Base-by-base conservation (phyloP, 148 eudicot species). In the Fagopyrum homotropicum region DNA sequence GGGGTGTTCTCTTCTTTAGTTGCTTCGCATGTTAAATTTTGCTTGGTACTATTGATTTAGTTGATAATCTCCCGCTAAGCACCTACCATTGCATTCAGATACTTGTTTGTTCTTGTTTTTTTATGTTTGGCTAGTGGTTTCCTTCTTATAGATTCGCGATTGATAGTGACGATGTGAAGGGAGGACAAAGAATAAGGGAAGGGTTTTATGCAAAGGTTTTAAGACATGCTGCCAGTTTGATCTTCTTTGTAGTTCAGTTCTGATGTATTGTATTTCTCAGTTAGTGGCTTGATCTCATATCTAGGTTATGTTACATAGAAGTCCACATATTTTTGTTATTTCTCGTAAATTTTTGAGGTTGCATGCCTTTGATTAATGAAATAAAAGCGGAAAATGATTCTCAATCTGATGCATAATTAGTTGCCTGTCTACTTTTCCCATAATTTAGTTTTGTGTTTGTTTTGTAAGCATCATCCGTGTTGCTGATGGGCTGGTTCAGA, bases 301-400 rank as follows among this genome's bases (percentile, higher is more conserved):
- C 26, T 22, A 22, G 26, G 26, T 22, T 22, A 22, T 22, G 26
- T 22, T 22, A 22, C 26, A 22, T 22, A 22, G 26, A 22, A 22
- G 26, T 22, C 26, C 26, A 22, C 26, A 22, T 22, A 22, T 57
- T 17, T 57, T 29, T 61, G 5, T 61, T 61, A 22, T 22, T 22
- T 22, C 26, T 22, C 26, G 26, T 22, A 22, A 22, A 22, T 22
- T 22, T 17, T 7, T 9, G 14, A 3, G 44, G 70, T 40, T 64
- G 70, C 70, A 64, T 64, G 45, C 5, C 70, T 35, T 40, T 64
- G 45, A 17, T 64, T 64, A 64, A 64, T 64, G 45, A 35, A 35
- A 64, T 61, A 35, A 64, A 11, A 11, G 12, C 43, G 16, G 26
- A 63, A 63, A 11, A 30, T 29, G 60, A 29, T 57, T 26, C 9